Percentiles rank a stretch among this genome's conserved stretches.
phyloP scores from a whole-genome alignment of 2,329 filamentous ascomycete genomes.

The Ascochyta clinopodiicola region DNA sequence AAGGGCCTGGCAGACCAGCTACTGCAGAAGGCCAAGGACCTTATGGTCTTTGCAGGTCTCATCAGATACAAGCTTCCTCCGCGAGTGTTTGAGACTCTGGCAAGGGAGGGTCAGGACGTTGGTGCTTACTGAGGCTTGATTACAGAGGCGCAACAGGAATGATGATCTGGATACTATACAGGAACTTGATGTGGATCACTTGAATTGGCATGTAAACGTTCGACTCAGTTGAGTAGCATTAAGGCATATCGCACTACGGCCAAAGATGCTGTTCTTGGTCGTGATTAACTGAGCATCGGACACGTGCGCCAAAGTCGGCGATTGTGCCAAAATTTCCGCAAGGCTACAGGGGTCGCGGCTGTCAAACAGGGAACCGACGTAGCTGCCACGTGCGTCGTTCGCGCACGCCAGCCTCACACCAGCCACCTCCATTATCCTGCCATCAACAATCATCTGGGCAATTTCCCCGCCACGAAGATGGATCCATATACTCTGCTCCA shows the following conservation, averaged over 20 bases:
- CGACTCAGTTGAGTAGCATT: background rate
- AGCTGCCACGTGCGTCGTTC: slow-evolving; percentile 1
- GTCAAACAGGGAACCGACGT: background rate
- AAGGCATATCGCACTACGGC: background rate
- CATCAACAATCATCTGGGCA: slow-evolving; percentile 1
- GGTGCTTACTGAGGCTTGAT: slow-evolving; percentile 35
- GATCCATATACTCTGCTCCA: slow-evolving; percentile 12
- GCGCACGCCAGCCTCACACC: background rate
- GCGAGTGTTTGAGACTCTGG: slow-evolving; percentile 85
- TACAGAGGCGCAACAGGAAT: slow-evolving; percentile 1
- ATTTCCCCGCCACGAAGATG: slow-evolving; percentile 16
- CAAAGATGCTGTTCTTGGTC: background rate
- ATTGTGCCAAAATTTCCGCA: background rate
- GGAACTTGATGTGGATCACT: background rate
- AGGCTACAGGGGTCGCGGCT: background rate
- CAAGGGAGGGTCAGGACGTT: slow-evolving; percentile 67
- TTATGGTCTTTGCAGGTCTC: slow-evolving; percentile 93
- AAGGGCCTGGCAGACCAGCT: slow-evolving; percentile 68
- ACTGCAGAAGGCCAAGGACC: slow-evolving; percentile 81
- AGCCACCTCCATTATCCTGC: slow-evolving; percentile 13
- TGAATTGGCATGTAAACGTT: slow-evolving; percentile 6
- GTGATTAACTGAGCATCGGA: background rate
- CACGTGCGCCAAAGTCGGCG: background rate
- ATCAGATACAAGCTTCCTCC: slow-evolving; percentile 89
- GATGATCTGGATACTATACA: slow-evolving; percentile 1